Evolutionary conservation across 306 rosid genomes (phyloP).

Genomic region (Quercus parvula): DNA sequence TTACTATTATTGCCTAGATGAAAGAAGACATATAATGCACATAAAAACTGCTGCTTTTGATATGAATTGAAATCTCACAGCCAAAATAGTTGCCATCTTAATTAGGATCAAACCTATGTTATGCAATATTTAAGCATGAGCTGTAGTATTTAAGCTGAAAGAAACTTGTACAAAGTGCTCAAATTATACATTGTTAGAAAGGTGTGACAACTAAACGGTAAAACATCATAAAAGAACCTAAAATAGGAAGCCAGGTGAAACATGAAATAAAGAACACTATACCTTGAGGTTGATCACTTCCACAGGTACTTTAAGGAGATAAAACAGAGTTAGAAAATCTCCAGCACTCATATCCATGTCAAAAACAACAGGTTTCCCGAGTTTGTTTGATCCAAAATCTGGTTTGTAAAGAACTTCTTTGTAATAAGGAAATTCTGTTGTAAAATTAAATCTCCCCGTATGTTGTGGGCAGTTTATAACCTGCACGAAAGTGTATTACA

Average conservation of each 20-base stretch:
- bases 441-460: constrained; percentile 73
- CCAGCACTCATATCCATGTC: constrained; percentile 99
- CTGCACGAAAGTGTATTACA: constrained; percentile 7
- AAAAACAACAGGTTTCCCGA: constrained; percentile 81
- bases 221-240: neutral
- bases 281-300: constrained; percentile 80
- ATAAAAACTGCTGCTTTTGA: neutral
- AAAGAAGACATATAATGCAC: neutral
- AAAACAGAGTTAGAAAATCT: constrained; percentile 79
- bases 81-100: neutral
- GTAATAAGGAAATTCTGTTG: constrained; percentile 75
- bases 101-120: neutral
- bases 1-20: constrained; percentile 74
- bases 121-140: too few relatives aligned
- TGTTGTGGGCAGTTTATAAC: constrained; percentile 42
- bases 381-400: constrained; percentile 36
- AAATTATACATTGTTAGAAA: neutral
- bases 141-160: too few relatives aligned
- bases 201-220: neutral
- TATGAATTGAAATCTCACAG: neutral
- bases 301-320: constrained; percentile 78
- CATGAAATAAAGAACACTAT: neutral
- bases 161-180: too few relatives aligned
- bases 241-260: too few relatives aligned
- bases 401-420: constrained; percentile 61